Conservation (phyloP, 768 basidiomycete species). For the Boletus edulis region DNA sequence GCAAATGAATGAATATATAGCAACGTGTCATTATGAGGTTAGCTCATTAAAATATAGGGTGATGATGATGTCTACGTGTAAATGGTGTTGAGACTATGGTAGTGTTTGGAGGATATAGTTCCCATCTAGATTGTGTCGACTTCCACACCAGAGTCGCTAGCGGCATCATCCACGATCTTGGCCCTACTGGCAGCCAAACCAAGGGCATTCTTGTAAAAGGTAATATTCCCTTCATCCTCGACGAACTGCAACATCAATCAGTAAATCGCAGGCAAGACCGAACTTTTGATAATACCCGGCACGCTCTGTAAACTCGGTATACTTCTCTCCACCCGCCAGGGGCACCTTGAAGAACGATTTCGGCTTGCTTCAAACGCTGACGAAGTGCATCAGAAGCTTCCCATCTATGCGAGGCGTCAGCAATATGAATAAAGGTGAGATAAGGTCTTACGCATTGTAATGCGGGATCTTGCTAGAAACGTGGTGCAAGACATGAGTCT, state of each 20-base stretch:
- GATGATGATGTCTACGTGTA: constrained; percentile 6
- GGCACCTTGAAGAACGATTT: constrained; percentile 62
- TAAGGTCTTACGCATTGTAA: constrained; percentile 66
- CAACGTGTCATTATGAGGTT: no score
- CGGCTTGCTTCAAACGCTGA: constrained; percentile 58
- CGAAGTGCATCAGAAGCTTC: constrained; percentile 87
- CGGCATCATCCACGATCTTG: constrained; percentile 55
- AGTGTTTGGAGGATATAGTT: background rate
- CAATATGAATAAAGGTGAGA: background rate
- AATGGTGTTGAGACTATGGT: background rate
- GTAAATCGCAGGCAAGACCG: background rate
- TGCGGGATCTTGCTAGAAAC: constrained; percentile 95
- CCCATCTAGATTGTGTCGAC: constrained; percentile 36
- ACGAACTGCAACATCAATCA: constrained; percentile 58
- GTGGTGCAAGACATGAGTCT: constrained; percentile 93
- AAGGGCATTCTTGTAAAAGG: constrained; percentile 87
- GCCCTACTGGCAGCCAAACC: constrained; percentile 75
- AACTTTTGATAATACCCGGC: constrained; percentile 49
- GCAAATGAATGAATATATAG: no score
- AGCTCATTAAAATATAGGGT: no score
- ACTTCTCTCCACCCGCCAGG: constrained; percentile 80
- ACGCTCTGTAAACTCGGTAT: constrained; percentile 71
- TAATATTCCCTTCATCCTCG: constrained; percentile 87
- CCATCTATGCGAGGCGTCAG: constrained; percentile 51
- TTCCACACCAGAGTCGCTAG: constrained; percentile 69